Conservation (phyloP, 2,329 filamentous ascomycete genomes). For the Fusarium albidum region DNA sequence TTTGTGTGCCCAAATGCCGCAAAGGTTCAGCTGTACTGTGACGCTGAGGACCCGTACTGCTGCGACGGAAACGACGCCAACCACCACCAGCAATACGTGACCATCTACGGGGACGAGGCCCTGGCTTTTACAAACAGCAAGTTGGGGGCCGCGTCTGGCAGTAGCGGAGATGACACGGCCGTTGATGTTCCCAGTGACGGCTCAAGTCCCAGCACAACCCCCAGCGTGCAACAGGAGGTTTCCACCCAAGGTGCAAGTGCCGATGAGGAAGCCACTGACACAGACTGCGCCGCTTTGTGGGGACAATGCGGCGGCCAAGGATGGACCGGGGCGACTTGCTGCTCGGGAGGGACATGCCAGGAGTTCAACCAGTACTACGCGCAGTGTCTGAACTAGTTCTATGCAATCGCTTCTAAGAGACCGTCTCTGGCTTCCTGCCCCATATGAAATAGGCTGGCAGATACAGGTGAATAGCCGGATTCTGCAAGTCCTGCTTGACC, state of each 20-base stretch:
- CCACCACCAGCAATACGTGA: constrained; percentile 70
- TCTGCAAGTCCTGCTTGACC: no score
- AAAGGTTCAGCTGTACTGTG: constrained; percentile 72
- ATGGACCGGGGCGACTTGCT: constrained; percentile 25
- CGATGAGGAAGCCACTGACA: no score
- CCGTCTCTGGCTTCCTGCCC: no score
- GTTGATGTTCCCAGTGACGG: no score
- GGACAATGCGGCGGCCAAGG: constrained; percentile 4
- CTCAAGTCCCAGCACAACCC: no score
- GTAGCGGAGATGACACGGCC: no score
- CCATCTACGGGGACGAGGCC: constrained; percentile 67
- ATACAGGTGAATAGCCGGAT: no score
- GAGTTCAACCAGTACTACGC: constrained; percentile 19
- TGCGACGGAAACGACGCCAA: constrained; percentile 69
- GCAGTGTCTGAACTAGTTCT: constrained; percentile 16
- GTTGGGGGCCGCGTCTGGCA: constrained; percentile 18
- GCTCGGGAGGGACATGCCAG: constrained; percentile 19
- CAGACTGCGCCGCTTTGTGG: no score
- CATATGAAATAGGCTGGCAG: no score
- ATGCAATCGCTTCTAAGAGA: no score
- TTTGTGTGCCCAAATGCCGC: constrained; percentile 61
- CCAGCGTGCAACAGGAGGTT: no score
- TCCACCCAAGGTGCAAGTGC: no score
- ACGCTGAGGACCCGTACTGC: constrained; percentile 70
- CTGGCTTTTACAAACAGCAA: constrained; percentile 64